These are phyloP conservation scores for Talaromyces sp. DNA, from an alignment of 2,329 filamentous ascomycete genomes.

Conservation along the genomic window DNA sequence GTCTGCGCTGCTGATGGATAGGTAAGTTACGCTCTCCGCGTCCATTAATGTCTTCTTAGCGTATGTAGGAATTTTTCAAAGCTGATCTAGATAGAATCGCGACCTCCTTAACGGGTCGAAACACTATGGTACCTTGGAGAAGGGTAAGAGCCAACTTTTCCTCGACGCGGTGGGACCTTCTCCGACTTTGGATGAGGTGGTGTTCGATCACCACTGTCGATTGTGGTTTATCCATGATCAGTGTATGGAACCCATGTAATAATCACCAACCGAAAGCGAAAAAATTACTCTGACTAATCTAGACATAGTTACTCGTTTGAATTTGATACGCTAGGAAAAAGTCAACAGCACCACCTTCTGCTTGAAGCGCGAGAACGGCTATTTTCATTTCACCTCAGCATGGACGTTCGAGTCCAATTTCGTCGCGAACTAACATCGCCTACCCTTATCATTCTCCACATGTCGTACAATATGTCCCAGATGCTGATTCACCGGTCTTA, in stretches of 20 bases:
- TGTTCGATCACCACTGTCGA: background rate
- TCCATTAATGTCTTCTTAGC: background rate
- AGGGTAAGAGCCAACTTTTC: background rate
- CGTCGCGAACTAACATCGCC: background rate
- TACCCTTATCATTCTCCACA: background rate
- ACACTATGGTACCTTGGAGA: constrained; percentile 3
- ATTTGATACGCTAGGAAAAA: background rate
- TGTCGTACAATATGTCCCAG: constrained; percentile 8
- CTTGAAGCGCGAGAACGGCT: background rate
- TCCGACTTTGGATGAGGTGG: background rate
- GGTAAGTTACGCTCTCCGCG: background rate
- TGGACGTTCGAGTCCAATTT: background rate
- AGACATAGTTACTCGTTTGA: background rate
- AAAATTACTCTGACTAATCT: background rate
- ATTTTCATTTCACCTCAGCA: background rate
- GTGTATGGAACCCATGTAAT: background rate
- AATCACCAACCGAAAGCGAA: background rate
- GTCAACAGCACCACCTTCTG: background rate
- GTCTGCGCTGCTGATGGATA: background rate
- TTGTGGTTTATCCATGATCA: background rate
- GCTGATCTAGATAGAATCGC: background rate
- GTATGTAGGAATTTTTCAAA: background rate
- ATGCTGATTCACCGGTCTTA: constrained; percentile 8
- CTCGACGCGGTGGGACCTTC: background rate
- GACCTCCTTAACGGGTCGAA: background rate